These are phyloP conservation scores for Coemansia sp. DNA, from an alignment of 192 early-diverging fungal species.

Conservation along the genomic window DNA sequence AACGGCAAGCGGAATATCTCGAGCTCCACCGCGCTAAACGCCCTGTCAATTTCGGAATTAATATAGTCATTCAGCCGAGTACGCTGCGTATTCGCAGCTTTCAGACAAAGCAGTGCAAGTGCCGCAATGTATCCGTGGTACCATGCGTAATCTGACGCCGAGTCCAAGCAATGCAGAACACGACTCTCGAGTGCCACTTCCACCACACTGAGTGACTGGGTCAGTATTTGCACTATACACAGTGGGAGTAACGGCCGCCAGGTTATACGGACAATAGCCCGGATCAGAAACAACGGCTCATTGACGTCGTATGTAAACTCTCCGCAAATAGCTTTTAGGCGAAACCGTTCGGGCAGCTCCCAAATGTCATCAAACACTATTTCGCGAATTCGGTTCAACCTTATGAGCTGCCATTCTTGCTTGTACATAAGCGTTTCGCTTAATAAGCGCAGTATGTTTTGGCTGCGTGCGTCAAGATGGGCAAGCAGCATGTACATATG, in stretches of 20 bases:
- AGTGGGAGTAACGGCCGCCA: slow-evolving; percentile 45
- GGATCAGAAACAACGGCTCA: slow-evolving; percentile 37
- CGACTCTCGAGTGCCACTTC: slow-evolving; percentile 5
- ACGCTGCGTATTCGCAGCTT: background rate
- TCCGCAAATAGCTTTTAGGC: slow-evolving; percentile 6
- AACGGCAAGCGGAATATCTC: slow-evolving; percentile 36
- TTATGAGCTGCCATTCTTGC: slow-evolving; percentile 26
- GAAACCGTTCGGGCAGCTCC: slow-evolving; percentile 24
- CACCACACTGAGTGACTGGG: slow-evolving; percentile 1
- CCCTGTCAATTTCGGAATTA: slow-evolving; percentile 6
- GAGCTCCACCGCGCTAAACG: slow-evolving; percentile 17
- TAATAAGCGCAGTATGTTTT: slow-evolving; percentile 1
- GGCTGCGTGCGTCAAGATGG: slow-evolving; percentile 16
- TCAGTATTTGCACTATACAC: slow-evolving; percentile 11
- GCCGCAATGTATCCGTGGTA: slow-evolving; percentile 21
- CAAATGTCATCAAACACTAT: slow-evolving; percentile 22
- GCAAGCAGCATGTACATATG: slow-evolving; percentile 10
- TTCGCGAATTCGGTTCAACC: slow-evolving; percentile 16
- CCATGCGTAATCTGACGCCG: slow-evolving; percentile 14
- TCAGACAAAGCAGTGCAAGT: background rate
- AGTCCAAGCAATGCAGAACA: slow-evolving; percentile 25
- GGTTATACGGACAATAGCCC: slow-evolving; percentile 32
- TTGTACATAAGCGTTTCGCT: slow-evolving; percentile 8
- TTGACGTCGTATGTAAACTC: slow-evolving; percentile 34
- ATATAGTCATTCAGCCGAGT: background rate